Evolutionary conservation across 2,329 filamentous ascomycete genomes (phyloP).

Genomic region (Thelonectria blattea): DNA sequence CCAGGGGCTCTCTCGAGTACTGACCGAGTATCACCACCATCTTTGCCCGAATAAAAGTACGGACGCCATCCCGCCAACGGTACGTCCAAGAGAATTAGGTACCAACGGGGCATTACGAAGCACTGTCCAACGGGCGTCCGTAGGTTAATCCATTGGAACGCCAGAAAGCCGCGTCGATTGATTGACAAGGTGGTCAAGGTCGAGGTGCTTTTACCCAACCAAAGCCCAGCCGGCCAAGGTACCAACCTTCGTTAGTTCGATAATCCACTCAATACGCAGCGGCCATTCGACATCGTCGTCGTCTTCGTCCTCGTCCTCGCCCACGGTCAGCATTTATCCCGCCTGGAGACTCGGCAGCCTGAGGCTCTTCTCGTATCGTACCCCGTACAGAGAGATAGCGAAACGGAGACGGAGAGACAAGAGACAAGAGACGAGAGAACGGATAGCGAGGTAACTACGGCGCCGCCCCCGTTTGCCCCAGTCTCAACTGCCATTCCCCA

Average conservation of each 20-base stretch:
- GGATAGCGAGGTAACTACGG: constrained; percentile 6
- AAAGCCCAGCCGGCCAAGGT: not conserved
- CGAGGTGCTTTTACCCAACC: not conserved
- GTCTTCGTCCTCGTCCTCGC: constrained; percentile 5
- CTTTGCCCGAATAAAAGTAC: constrained; percentile 1
- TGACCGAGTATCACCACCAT: constrained; percentile 1
- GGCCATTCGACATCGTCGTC: too few relatives aligned
- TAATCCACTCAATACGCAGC: constrained; percentile 12
- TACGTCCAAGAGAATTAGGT: not conserved
- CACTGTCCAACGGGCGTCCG: too few relatives aligned
- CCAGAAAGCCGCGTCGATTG: not conserved
- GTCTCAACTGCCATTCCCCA: constrained; percentile 5
- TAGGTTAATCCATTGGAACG: not conserved
- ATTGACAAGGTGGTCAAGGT: constrained; percentile 10
- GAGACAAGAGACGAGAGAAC: not conserved
- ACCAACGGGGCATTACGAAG: not conserved
- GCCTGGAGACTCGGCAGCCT: constrained; percentile 17
- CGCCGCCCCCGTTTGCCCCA: constrained; percentile 3
- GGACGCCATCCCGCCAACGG: not conserved
- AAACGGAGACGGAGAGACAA: not conserved
- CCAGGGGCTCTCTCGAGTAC: constrained; percentile 3
- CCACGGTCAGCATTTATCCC: constrained; percentile 16
- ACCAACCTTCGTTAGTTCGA: constrained; percentile 6
- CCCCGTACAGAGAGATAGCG: not conserved
- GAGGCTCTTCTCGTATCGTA: constrained; percentile 6